These are phyloP conservation scores for Lasiosphaeria ovina DNA, from an alignment of 495 filamentous ascomycete genomes.

Conservation along the genomic window DNA sequence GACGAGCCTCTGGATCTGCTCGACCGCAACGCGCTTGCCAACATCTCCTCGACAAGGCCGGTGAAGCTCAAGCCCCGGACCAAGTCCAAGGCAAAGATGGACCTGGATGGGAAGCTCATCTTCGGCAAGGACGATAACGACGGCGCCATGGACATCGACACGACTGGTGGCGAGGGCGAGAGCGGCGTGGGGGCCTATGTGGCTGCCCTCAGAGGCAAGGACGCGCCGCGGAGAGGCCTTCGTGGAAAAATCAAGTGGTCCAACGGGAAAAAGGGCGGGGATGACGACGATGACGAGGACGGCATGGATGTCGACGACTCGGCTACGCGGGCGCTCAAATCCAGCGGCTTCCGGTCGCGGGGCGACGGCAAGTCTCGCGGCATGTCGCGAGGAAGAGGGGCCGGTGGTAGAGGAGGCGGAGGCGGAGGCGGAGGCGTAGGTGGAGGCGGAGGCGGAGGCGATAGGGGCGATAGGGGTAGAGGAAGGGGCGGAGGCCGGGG, in stretches of 20 bases:
- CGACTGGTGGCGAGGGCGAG: constrained; percentile 45
- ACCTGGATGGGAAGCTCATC: constrained; percentile 86
- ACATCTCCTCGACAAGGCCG: constrained; percentile 90
- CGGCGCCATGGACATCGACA: constrained; percentile 62
- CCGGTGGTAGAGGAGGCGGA: constrained; percentile 31
- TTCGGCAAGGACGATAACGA: constrained; percentile 59
- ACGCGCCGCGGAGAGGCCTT: constrained; percentile 76
- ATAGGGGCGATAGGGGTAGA: constrained; percentile 11
- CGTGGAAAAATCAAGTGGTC: constrained; percentile 86
- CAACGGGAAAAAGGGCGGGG: constrained; percentile 56
- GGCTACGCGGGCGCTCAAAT: constrained; percentile 46
- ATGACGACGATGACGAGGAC: constrained; percentile 63
- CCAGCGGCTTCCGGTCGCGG: neutral
- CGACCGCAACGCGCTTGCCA: constrained; percentile 80
- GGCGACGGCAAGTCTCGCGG: constrained; percentile 32
- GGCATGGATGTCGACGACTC: constrained; percentile 51
- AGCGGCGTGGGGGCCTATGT: constrained; percentile 88
- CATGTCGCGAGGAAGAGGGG: constrained; percentile 22
- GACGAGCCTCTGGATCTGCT: constrained; percentile 93
- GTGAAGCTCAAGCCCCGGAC: constrained; percentile 52
- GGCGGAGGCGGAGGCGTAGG: constrained; percentile 19
- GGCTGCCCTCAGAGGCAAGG: constrained; percentile 79
- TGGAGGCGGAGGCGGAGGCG: constrained; percentile 13
- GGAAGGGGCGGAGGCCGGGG: constrained; percentile 18
- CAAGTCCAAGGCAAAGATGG: constrained; percentile 66